Percentiles rank a stretch among this genome's conserved stretches.
phyloP scores from a whole-genome alignment of 306 rosid species.

The Carpinus viminea region DNA sequence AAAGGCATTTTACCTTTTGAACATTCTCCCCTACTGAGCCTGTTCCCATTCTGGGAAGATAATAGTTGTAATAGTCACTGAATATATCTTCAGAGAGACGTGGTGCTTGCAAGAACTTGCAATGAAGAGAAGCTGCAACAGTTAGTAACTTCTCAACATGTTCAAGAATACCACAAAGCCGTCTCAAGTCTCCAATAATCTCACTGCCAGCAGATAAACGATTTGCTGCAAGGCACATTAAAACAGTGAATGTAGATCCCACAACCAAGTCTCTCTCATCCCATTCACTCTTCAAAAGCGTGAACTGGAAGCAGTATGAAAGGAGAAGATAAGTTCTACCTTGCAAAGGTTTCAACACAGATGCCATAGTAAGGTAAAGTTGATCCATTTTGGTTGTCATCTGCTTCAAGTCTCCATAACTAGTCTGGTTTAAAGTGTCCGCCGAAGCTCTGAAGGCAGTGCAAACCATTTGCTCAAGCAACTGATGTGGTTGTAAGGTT shows the following conservation, averaged over 20 bases:
- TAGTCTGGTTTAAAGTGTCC: slow-evolving; percentile 69
- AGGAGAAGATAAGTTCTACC: slow-evolving; percentile 34
- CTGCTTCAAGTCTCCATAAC: slow-evolving; percentile 72
- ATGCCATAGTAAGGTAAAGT: slow-evolving; percentile 70
- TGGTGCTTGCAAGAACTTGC: slow-evolving; percentile 73
- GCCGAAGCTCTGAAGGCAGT: slow-evolving; percentile 87
- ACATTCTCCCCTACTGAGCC: slow-evolving; percentile 38
- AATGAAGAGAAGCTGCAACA: slow-evolving; percentile 86
- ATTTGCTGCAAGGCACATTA: slow-evolving; percentile 58
- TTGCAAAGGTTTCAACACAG: slow-evolving; percentile 72
- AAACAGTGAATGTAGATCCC: slow-evolving; percentile 17
- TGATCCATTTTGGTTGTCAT: slow-evolving; percentile 76
- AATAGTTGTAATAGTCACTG: slow-evolving; percentile 61
- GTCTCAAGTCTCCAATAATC: slow-evolving; percentile 64
- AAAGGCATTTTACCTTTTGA: slow-evolving; percentile 51
- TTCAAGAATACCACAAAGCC: slow-evolving; percentile 66
- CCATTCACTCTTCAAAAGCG: slow-evolving; percentile 10
- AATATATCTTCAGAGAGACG: slow-evolving; percentile 78
- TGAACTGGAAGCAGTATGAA: background rate
- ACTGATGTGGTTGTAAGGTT: slow-evolving; percentile 75
- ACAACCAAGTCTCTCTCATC: background rate
- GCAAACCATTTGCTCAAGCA: slow-evolving; percentile 92
- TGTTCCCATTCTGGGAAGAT: slow-evolving; percentile 65
- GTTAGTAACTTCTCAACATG: slow-evolving; percentile 75
- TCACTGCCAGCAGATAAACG: slow-evolving; percentile 67